Evolutionary conservation across 2,329 filamentous ascomycete genomes (phyloP).

Genomic region (Colletotrichum sp.): DNA sequence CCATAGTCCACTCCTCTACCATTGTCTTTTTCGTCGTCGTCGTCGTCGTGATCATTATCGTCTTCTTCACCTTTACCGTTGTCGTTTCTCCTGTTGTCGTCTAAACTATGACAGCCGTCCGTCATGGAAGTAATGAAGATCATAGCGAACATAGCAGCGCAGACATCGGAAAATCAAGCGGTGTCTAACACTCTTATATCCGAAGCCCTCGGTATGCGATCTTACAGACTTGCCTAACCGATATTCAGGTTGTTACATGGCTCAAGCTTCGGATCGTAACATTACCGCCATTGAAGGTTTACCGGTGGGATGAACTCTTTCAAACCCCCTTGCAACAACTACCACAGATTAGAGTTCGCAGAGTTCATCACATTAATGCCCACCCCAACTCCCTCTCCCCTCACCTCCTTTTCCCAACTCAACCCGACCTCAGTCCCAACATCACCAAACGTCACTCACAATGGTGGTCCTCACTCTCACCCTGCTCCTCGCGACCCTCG

Average conservation of each 20-base stretch:
- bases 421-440: background rate
- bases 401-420: background rate
- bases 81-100: too few relatives aligned
- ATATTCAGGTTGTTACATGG: background rate
- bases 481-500: background rate
- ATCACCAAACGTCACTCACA: background rate
- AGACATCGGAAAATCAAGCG: too few relatives aligned
- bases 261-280: background rate
- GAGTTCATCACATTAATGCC: background rate
- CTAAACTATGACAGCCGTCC: too few relatives aligned
- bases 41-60: too few relatives aligned
- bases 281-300: background rate
- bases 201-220: background rate
- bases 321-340: background rate
- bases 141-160: too few relatives aligned
- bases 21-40: too few relatives aligned
- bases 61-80: too few relatives aligned
- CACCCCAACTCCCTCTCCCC: background rate
- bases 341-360: background rate
- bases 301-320: background rate
- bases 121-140: too few relatives aligned
- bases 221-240: fast-evolving
- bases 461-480: background rate
- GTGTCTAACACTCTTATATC: background rate
- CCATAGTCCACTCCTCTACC: too few relatives aligned